These are phyloP conservation scores for Cyathus olla DNA, from an alignment of 1,284 basidiomycete genomes.

Conservation along the genomic window DNA sequence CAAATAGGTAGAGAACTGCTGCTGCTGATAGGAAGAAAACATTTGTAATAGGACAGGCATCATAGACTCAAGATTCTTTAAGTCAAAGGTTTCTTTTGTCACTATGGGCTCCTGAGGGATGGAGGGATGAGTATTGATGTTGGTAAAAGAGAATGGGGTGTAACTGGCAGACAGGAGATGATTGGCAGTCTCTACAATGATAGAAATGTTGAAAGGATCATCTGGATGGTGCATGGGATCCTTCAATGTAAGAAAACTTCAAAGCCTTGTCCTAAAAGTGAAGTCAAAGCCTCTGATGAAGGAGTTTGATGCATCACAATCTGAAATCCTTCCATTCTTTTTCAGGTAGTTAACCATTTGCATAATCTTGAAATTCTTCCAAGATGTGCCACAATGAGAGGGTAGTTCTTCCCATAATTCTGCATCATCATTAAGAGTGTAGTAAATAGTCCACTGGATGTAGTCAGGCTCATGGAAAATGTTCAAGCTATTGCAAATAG, in stretches of 20 bases:
- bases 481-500: neutral
- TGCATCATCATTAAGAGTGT: neutral
- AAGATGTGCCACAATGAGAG: neutral
- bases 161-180: neutral
- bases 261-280: neutral
- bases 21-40: neutral
- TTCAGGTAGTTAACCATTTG: neutral
- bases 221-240: constrained; percentile 1
- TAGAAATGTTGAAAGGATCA: neutral
- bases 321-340: neutral
- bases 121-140: neutral
- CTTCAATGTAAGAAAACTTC: neutral
- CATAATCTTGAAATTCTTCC: neutral
- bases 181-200: neutral
- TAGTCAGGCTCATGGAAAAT: no score
- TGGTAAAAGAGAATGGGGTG: neutral
- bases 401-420: neutral
- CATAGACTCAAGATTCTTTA: neutral
- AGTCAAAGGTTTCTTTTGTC: no score
- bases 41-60: neutral
- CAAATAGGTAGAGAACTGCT: neutral
- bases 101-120: no score
- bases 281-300: neutral
- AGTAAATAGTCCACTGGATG: no score
- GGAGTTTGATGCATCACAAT: neutral